These are phyloP conservation scores for Phyllostachys edulis DNA, from an alignment of 176 grass and related monocot genomes.

Conservation along the genomic window DNA sequence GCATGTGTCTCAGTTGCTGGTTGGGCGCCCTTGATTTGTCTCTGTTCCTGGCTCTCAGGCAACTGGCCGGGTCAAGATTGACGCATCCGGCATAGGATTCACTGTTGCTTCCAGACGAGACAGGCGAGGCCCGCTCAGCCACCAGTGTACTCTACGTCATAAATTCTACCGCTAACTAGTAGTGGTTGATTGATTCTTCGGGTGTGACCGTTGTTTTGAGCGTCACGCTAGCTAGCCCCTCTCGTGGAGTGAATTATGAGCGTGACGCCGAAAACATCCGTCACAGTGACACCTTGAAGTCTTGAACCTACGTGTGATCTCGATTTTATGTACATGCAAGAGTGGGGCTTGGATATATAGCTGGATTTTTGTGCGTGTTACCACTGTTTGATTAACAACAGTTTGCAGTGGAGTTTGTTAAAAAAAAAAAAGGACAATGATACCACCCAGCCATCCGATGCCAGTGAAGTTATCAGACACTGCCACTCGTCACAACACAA, in stretches of 20 bases:
- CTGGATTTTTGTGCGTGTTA: neutral
- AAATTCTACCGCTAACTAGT: too few species aligned
- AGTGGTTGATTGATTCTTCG: neutral
- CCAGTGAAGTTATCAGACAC: too few species aligned
- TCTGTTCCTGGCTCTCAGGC: neutral
- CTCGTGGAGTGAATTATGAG: neutral
- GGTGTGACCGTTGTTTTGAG: neutral
- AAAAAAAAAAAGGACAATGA: too few species aligned
- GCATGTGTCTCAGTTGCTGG: too few species aligned
- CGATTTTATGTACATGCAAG: neutral
- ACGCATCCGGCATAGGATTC: neutral
- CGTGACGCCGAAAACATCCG: neutral
- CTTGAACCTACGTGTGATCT: neutral
- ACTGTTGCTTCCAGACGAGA: neutral
- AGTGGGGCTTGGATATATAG: neutral
- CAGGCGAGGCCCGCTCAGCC: neutral
- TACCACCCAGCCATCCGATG: too few species aligned
- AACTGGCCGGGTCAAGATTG: neutral
- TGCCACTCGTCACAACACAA: too few species aligned
- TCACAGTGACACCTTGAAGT: neutral
- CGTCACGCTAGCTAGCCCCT: neutral
- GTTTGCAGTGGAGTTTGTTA: neutral
- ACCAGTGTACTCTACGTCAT: too few species aligned
- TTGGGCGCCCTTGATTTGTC: too few species aligned
- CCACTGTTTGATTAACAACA: neutral